A percentile compares a stretch with the other conserved stretches of the same genome.
Evolutionary conservation across 208 protist species (phyloP).

Genomic region (Zelonia costaricensis): DNA sequence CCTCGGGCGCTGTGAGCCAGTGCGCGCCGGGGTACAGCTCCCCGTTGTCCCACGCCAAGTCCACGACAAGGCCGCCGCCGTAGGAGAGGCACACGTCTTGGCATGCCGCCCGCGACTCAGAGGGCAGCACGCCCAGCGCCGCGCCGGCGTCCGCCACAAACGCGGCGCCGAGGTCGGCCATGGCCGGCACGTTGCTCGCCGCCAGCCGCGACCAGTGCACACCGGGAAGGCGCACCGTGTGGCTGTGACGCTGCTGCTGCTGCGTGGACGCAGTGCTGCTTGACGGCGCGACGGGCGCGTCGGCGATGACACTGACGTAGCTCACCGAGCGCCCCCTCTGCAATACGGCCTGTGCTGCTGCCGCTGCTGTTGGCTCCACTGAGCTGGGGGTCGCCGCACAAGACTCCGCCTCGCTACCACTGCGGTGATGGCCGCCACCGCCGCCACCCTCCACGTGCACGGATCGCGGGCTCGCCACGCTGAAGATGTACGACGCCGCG

Average conservation of each 20-base stretch:
- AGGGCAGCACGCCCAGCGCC: conserved; percentile 23
- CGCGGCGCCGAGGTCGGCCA: conserved; percentile 6
- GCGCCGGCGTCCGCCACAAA: conserved; percentile 12
- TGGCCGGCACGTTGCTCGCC: not conserved
- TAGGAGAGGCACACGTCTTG: conserved; percentile 17
- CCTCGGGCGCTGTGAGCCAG: conserved; percentile 28
- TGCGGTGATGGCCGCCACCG: too few species aligned
- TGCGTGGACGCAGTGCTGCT: too few species aligned
- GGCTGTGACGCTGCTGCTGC: conserved; percentile 14
- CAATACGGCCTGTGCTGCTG: not conserved
- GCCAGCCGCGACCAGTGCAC: conserved; percentile 21
- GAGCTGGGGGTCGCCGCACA: too few species aligned
- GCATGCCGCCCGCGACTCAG: conserved; percentile 23
- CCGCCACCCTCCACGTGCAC: too few species aligned
- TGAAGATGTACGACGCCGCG: not conserved
- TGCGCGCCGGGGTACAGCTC: conserved; percentile 19
- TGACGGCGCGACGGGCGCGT: too few species aligned
- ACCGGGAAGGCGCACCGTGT: conserved; percentile 22
- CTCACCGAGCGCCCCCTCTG: too few species aligned
- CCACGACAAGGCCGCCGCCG: conserved; percentile 18
- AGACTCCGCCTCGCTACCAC: too few species aligned
- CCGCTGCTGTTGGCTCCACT: not conserved
- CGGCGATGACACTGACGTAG: too few species aligned
- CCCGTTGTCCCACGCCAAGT: conserved; percentile 25
- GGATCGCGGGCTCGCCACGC: not conserved